These are phyloP conservation scores for Aspergillus udagawae DNA, from an alignment of 2,329 filamentous ascomycete genomes.

Conservation along the genomic window DNA sequence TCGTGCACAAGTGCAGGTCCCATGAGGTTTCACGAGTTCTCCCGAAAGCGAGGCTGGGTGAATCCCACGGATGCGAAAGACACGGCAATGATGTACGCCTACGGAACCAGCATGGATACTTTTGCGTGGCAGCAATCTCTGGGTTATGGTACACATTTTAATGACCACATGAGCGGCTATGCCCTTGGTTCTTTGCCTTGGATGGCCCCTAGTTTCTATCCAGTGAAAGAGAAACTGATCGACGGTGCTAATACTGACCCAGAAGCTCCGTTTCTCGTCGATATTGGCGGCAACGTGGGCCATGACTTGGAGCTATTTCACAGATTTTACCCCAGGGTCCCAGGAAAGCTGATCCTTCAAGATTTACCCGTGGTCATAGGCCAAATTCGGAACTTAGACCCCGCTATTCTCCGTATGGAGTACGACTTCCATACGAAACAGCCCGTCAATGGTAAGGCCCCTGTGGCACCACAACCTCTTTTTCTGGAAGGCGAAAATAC, in stretches of 20 bases:
- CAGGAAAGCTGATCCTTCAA: constrained; percentile 46
- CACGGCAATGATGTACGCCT: too few relatives aligned
- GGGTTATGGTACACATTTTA: constrained; percentile 15
- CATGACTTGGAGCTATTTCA: constrained; percentile 38
- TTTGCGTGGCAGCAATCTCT: constrained; percentile 10
- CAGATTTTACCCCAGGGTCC: constrained; percentile 30
- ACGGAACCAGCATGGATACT: too few relatives aligned
- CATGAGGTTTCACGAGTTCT: too few relatives aligned
- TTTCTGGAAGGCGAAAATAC: too few relatives aligned
- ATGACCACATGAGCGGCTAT: constrained; percentile 20
- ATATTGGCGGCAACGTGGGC: constrained; percentile 42
- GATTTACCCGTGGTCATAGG: constrained; percentile 41
- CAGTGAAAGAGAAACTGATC: constrained; percentile 17
- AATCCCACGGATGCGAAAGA: too few relatives aligned
- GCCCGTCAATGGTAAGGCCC: too few relatives aligned
- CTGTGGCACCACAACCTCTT: too few relatives aligned
- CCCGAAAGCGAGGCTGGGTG: too few relatives aligned
- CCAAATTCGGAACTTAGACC: constrained; percentile 1
- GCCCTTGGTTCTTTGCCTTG: constrained; percentile 14
- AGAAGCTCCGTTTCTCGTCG: constrained; percentile 30
- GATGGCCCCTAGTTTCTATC: constrained; percentile 25
- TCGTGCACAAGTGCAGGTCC: too few relatives aligned
- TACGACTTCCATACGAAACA: too few relatives aligned
- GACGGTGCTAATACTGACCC: constrained; percentile 3
- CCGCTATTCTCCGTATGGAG: too few relatives aligned